phyloP scores from a whole-genome alignment of 2,329 filamentous ascomycete species.

The Phyllosticta citrichinensis region DNA sequence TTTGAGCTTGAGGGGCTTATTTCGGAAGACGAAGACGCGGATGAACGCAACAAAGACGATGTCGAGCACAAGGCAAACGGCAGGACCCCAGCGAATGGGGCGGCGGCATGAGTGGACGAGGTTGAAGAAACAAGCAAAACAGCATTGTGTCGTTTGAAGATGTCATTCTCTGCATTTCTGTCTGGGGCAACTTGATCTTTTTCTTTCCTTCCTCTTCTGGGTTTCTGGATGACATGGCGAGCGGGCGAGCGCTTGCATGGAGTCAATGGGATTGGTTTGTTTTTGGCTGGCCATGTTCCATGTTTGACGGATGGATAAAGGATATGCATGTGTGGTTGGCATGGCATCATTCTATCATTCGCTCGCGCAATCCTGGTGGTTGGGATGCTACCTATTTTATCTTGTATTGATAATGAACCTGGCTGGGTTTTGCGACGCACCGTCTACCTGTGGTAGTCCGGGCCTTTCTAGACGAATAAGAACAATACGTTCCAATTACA shows the following conservation, averaged over 20 bases:
- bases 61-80: neutral
- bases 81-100: neutral
- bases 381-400: neutral
- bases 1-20: slow-evolving; percentile 89
- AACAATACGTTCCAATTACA: too few species aligned
- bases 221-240: neutral
- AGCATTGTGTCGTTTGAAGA: neutral
- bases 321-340: neutral
- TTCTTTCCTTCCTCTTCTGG: neutral
- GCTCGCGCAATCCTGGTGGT: neutral
- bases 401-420: neutral
- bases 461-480: neutral
- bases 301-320: neutral
- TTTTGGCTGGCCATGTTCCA: too few species aligned
- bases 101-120: neutral
- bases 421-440: neutral
- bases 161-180: neutral
- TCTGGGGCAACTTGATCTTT: neutral
- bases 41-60: slow-evolving; percentile 4
- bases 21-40: slow-evolving; percentile 68
- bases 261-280: neutral
- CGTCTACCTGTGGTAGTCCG: neutral
- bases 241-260: neutral
- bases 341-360: neutral
- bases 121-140: neutral